A percentile compares a stretch with the other conserved stretches of the same genome.
phyloP scores from a whole-genome alignment of 495 filamentous ascomycete species.

The Pseudotulostoma volvatum region DNA sequence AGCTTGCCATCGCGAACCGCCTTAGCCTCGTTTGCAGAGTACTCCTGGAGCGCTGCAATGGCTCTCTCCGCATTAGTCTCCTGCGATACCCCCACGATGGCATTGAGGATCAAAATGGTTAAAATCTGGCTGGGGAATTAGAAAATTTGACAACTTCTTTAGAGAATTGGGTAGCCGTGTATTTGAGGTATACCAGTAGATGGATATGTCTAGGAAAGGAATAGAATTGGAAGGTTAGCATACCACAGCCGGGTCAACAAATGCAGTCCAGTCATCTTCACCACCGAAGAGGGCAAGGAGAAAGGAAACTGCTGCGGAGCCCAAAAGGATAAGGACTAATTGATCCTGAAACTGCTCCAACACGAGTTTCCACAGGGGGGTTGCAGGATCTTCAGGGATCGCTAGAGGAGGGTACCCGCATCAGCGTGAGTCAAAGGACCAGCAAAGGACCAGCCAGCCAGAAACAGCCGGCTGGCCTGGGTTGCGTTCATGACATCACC shows the following conservation, averaged over 20 bases:
- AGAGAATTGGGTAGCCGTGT: too few relatives aligned
- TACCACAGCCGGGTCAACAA: conserved; percentile 92
- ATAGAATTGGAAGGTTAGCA: conserved; percentile 12
- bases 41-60: conserved; percentile 96
- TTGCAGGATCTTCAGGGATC: conserved; percentile 91
- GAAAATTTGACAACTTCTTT: too few relatives aligned
- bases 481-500: conserved; percentile 10
- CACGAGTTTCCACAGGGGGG: conserved; percentile 88
- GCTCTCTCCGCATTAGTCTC: conserved; percentile 98
- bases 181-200: too few relatives aligned
- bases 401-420: conserved; percentile 35
- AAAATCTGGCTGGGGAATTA: conserved; percentile 50
- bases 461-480: neutral
- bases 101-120: conserved; percentile 92
- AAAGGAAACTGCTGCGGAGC: conserved; percentile 88
- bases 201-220: too few relatives aligned
- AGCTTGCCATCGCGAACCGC: conserved; percentile 66
- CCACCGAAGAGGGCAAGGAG: conserved; percentile 87
- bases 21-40: conserved; percentile 95
- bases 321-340: conserved; percentile 87
- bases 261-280: conserved; percentile 88
- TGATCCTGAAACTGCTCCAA: conserved; percentile 99
- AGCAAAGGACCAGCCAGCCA: neutral
- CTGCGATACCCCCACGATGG: conserved; percentile 93
- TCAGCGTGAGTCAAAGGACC: conserved; percentile 3